Evolutionary conservation across 108 stramenopile species (phyloP).

Genomic region (Cyclotella atomus): DNA sequence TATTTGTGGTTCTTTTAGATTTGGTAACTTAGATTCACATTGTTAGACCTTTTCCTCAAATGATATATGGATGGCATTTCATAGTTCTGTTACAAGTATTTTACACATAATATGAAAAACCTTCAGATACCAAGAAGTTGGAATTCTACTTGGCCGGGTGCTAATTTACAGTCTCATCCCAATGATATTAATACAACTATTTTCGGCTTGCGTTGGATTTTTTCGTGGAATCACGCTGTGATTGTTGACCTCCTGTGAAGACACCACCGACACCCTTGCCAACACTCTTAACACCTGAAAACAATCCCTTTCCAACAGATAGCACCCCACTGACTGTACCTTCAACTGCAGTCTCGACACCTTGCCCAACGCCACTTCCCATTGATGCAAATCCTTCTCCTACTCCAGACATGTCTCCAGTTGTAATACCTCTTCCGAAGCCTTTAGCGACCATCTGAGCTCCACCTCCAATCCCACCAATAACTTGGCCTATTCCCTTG

Average conservation of each 20-base stretch:
- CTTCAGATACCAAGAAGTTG: too few relatives aligned
- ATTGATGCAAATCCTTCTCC: conserved; percentile 69
- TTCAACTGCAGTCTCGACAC: conserved; percentile 73
- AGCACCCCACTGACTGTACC: conserved; percentile 84
- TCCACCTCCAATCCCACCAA: conserved; percentile 85
- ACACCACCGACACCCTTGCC: conserved; percentile 78
- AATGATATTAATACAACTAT: too few relatives aligned
- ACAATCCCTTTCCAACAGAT: conserved; percentile 76
- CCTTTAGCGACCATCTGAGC: conserved; percentile 76
- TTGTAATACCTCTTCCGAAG: conserved; percentile 75
- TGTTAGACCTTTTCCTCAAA: too few relatives aligned
- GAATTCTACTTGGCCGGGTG: too few relatives aligned
- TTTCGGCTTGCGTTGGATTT: too few relatives aligned
- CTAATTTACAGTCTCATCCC: too few relatives aligned
- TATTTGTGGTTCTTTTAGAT: too few relatives aligned
- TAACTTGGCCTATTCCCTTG: conserved; percentile 82
- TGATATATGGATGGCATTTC: too few relatives aligned
- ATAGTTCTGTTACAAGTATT: too few relatives aligned
- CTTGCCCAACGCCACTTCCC: conserved; percentile 78
- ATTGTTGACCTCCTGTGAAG: conserved; percentile 43
- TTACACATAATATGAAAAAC: too few relatives aligned
- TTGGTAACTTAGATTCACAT: too few relatives aligned
- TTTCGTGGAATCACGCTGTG: too few relatives aligned
- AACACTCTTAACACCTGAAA: conserved; percentile 75
- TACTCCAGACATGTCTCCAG: conserved; percentile 80